These are phyloP conservation scores for Mallotus repandus DNA, from an alignment of 441 rosid genomes.

Conservation along the genomic window DNA sequence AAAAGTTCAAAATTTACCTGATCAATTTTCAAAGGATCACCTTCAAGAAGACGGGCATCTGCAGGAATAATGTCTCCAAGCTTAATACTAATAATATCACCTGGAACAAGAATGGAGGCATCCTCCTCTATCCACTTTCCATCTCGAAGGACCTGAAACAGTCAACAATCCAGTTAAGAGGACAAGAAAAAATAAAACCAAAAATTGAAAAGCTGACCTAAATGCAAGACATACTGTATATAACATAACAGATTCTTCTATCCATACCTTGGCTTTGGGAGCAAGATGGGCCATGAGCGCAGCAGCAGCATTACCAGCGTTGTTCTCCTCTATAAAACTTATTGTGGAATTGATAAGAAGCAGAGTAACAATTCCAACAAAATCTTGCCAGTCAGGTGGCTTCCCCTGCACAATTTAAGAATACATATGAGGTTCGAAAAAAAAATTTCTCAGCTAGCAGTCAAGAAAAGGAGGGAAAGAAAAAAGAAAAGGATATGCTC, in stretches of 20 bases:
- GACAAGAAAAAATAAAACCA: background rate
- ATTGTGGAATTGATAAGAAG: constrained; percentile 78
- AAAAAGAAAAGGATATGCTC: constrained; percentile 2
- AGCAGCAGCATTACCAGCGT: constrained; percentile 90
- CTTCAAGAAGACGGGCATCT: constrained; percentile 78
- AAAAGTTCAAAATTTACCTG: constrained; percentile 34
- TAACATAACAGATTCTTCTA: background rate
- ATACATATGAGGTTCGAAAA: background rate
- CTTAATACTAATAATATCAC: constrained; percentile 78
- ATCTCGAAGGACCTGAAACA: constrained; percentile 62
- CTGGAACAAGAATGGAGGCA: constrained; percentile 71
- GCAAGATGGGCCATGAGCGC: constrained; percentile 72
- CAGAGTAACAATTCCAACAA: constrained; percentile 59
- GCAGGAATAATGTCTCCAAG: constrained; percentile 83
- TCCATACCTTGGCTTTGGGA: constrained; percentile 69
- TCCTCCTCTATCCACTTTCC: constrained; percentile 77
- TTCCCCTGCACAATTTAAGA: constrained; percentile 43
- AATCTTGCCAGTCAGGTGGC: constrained; percentile 80
- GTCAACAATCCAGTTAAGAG: background rate
- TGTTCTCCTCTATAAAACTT: constrained; percentile 77
- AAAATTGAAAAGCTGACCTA: background rate
- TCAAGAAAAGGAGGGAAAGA: background rate
- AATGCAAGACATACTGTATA: background rate
- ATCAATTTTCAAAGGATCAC: constrained; percentile 79
- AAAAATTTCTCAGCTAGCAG: too few species aligned